Conservation (phyloP, 2,329 filamentous ascomycete genomes). For the Allantophomopsis cytisporea region DNA sequence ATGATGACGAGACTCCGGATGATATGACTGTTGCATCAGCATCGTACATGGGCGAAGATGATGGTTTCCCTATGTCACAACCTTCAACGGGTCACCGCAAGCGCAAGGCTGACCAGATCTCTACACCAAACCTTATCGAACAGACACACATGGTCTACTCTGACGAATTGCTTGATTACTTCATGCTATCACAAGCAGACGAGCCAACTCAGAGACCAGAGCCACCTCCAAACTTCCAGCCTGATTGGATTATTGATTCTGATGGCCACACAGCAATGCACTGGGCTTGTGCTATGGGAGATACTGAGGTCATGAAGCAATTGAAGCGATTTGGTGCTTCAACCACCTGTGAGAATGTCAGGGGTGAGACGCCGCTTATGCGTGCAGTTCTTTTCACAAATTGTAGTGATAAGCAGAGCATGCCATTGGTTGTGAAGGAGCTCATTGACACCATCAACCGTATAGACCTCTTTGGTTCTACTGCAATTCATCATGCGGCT, state of each 20-base stretch:
- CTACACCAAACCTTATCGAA: constrained; percentile 50
- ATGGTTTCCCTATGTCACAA: constrained; percentile 59
- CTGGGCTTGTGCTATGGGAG: constrained; percentile 96
- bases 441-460: constrained; percentile 70
- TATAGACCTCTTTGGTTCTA: constrained; percentile 69
- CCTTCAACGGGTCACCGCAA: constrained; percentile 52
- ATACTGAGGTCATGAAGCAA: constrained; percentile 81
- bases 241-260: constrained; percentile 86
- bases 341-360: constrained; percentile 54
- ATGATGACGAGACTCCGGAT: constrained; percentile 69
- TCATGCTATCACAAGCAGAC: constrained; percentile 74
- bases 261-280: constrained; percentile 88
- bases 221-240: constrained; percentile 74
- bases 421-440: constrained; percentile 71
- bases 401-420: constrained; percentile 86
- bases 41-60: constrained; percentile 75
- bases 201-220: constrained; percentile 57
- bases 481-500: constrained; percentile 89
- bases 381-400: constrained; percentile 93
- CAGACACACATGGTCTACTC: constrained; percentile 85
- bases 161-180: constrained; percentile 91
- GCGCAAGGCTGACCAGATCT: constrained; percentile 60
- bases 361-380: constrained; percentile 86
- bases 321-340: constrained; percentile 70
- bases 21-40: constrained; percentile 73